Evolutionary conservation across 2,329 filamentous ascomycete species (phyloP), one percentile per base, ranked within the genome.

Genomic region (Didymella pomorum): DNA sequence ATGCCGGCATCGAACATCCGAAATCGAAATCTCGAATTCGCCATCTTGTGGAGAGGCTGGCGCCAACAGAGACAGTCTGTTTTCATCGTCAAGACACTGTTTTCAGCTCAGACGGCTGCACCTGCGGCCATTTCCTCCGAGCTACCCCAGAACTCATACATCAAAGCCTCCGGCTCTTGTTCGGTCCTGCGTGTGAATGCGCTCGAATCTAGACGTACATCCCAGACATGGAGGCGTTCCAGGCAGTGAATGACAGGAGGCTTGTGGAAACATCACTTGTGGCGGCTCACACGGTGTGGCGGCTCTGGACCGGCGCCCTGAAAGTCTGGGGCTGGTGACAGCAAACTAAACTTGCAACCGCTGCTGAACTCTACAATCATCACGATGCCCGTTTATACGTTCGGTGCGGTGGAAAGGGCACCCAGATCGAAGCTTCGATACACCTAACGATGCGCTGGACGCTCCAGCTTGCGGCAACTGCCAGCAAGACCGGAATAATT

Each of bases 281-380:
- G 2, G 35, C 42, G 48, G 55, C 55, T 46, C 20, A 16, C 16
- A 41, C 35, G 16, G 26, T 45, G 46, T 58, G 56, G 56, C 56
- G 39, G 44, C 25, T 46, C 55, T 51, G 49, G 55, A 52, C 49
- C 49, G 16, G 47, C 48, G 26, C 33, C 35, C 35, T 47, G 11
- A 16, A 12, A 48, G 18, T 12, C 33, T 47, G 42, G 28, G 26
- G 35, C 54, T 41, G 48, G 26, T 39, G 14, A 33, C 31, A 18
- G n/a, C 23, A 8, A 31, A 31, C 21, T 21, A 45, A 26, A 7
- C 8, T 1, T n/a, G 39, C 52, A n/a, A 23, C 20, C 25, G 28
- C 45, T 37, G 37, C 44, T 25, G 28, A 28, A 49, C 25, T 18
- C n/a, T 25, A 29, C 20, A 41, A 31, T 21, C 7, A 16, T 44